A percentile compares a stretch with the other conserved stretches of the same genome.
phyloP scores from a whole-genome alignment of 2,329 filamentous ascomycete genomes.

The Fusarium sp. region DNA sequence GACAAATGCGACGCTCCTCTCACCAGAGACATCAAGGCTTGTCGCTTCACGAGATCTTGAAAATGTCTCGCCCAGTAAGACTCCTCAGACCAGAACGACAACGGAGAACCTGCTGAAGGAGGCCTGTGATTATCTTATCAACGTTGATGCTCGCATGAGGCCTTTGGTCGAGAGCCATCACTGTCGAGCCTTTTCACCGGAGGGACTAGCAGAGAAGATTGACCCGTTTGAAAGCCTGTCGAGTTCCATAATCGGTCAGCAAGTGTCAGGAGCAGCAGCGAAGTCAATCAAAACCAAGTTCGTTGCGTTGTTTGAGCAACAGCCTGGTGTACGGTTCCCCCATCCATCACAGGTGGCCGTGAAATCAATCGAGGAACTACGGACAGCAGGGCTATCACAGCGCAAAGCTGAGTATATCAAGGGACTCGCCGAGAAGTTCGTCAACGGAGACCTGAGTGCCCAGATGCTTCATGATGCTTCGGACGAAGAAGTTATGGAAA shows the following conservation, averaged over 20 bases:
- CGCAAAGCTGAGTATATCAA: slow-evolving; percentile 96
- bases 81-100: slow-evolving; percentile 57
- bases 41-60: slow-evolving; percentile 62
- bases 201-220: slow-evolving; percentile 83
- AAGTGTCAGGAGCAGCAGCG: slow-evolving; percentile 93
- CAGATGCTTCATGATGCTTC: slow-evolving; percentile 79
- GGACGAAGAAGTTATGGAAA: slow-evolving; percentile 87
- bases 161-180: slow-evolving; percentile 77
- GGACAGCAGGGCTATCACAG: slow-evolving; percentile 88
- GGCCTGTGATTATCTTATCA: slow-evolving; percentile 79
- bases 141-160: slow-evolving; percentile 77
- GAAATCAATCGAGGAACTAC: slow-evolving; percentile 73
- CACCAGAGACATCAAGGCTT: slow-evolving; percentile 74
- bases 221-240: slow-evolving; percentile 88
- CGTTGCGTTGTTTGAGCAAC: slow-evolving; percentile 72
- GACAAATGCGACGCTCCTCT: slow-evolving; percentile 78
- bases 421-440: slow-evolving; percentile 86
- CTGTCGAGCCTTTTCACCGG: slow-evolving; percentile 83
- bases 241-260: slow-evolving; percentile 93
- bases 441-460: slow-evolving; percentile 77
- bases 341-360: slow-evolving; percentile 77
- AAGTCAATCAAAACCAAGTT: slow-evolving; percentile 90
- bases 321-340: slow-evolving; percentile 68
- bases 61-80: slow-evolving; percentile 60
- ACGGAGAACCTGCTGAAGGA: slow-evolving; percentile 78